Evolutionary conservation across 139 green algal genomes (phyloP).

Genomic region (Eudorina sp.): DNA sequence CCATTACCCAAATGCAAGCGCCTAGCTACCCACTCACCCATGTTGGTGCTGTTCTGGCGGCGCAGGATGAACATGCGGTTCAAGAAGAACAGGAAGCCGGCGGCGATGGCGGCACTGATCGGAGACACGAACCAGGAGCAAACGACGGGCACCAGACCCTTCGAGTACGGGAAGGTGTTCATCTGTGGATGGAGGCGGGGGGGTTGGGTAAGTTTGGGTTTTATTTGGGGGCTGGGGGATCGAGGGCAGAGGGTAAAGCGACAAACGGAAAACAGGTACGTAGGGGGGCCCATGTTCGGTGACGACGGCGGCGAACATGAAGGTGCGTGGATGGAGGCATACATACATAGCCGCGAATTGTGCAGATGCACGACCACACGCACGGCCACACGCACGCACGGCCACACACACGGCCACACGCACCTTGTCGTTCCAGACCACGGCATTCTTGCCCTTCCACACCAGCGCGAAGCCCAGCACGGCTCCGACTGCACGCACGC

Average conservation of each 20-base stretch:
- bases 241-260: too few species aligned
- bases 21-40: slow-evolving; percentile 2
- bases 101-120: slow-evolving; percentile 35
- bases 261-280: too few species aligned
- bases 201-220: too few species aligned
- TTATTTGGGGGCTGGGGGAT: too few species aligned
- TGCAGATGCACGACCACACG: too few species aligned
- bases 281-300: too few species aligned
- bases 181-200: not conserved
- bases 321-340: too few species aligned
- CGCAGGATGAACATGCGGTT: slow-evolving; percentile 54
- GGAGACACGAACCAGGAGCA: slow-evolving; percentile 61
- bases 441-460: slow-evolving; percentile 25
- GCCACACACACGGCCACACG: not conserved
- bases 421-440: slow-evolving; percentile 32
- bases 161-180: not conserved
- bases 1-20: too few species aligned
- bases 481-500: not conserved
- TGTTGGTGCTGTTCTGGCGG: slow-evolving; percentile 36
- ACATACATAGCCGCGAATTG: too few species aligned
- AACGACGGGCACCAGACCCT: not conserved
- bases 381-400: too few species aligned
- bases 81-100: slow-evolving; percentile 44
- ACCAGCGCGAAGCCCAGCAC: slow-evolving; percentile 38
- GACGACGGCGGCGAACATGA: too few species aligned